Evolutionary conservation across 83 land plant genomes (phyloP).

Genomic region (Isoetes engelmannii): DNA sequence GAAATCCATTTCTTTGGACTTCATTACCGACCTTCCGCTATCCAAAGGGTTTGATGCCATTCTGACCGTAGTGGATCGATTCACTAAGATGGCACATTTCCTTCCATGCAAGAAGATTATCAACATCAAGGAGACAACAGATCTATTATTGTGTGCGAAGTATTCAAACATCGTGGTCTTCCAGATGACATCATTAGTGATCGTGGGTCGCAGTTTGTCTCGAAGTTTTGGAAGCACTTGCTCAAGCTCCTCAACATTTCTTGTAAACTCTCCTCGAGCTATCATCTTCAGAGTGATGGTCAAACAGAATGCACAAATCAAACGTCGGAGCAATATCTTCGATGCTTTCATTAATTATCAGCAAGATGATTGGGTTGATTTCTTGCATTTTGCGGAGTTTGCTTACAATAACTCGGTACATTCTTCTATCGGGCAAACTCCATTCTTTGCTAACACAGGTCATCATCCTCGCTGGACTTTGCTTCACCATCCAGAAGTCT

Average conservation of each 20-base stretch:
- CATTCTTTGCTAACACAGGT: neutral
- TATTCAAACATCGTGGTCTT: neutral
- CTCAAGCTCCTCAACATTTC: too few species aligned
- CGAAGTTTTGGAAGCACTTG: too few species aligned
- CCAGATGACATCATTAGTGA: neutral
- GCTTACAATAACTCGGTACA: neutral
- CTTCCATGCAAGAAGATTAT: neutral
- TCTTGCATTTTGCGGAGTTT: neutral
- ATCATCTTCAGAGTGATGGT: too few species aligned
- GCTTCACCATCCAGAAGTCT: too few species aligned
- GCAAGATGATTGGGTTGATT: neutral
- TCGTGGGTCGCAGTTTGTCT: neutral
- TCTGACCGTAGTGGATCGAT: neutral
- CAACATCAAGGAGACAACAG: too few species aligned
- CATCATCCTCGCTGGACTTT: neutral
- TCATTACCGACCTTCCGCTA: neutral
- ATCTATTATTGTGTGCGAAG: neutral
- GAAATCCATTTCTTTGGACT: slow-evolving; percentile 10
- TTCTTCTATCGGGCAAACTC: neutral
- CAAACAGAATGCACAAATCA: too few species aligned
- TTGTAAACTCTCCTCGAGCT: too few species aligned
- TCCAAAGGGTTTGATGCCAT: neutral
- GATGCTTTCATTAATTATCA: too few species aligned
- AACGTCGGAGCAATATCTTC: too few species aligned
- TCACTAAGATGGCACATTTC: slow-evolving; percentile 13